phyloP scores from a whole-genome alignment of 1,284 basidiomycete genomes.

The Marasmius fiardii region DNA sequence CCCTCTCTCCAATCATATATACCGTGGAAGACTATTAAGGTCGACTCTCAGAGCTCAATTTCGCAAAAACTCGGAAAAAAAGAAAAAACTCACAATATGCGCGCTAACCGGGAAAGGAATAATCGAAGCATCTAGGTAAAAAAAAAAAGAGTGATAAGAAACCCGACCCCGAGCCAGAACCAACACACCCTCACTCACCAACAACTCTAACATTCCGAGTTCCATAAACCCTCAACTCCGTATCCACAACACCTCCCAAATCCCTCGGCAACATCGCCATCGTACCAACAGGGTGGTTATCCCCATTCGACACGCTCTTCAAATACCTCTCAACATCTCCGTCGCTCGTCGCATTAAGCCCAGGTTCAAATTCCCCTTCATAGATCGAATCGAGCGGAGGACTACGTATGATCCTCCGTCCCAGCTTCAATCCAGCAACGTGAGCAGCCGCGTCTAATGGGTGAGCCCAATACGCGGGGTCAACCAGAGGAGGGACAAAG shows the following conservation, averaged over 20 bases:
- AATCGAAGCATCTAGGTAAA: conserved; percentile 3
- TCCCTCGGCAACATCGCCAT: conserved; percentile 3
- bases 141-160: neutral
- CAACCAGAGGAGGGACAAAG: conserved; percentile 16
- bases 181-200: neutral
- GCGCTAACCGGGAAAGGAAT: conserved; percentile 5
- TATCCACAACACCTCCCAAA: conserved; percentile 4
- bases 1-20: conserved; percentile 5
- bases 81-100: conserved; percentile 1
- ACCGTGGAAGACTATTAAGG: conserved; percentile 1
- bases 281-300: neutral
- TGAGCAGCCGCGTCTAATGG: conserved; percentile 23
- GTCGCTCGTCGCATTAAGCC: neutral
- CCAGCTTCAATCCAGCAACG: conserved; percentile 20
- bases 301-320: neutral
- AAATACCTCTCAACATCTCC: neutral
- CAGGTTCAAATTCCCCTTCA: conserved; percentile 2
- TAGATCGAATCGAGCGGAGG: neutral
- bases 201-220: neutral
- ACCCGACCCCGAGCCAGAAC: neutral
- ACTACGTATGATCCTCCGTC: conserved; percentile 18
- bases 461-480: conserved; percentile 27
- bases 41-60: neutral
- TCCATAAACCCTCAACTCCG: conserved; percentile 1
- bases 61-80: neutral